These are phyloP conservation scores for Talaromyces sp. DNA, from an alignment of 2,329 filamentous ascomycete species.

Conservation along the genomic window DNA sequence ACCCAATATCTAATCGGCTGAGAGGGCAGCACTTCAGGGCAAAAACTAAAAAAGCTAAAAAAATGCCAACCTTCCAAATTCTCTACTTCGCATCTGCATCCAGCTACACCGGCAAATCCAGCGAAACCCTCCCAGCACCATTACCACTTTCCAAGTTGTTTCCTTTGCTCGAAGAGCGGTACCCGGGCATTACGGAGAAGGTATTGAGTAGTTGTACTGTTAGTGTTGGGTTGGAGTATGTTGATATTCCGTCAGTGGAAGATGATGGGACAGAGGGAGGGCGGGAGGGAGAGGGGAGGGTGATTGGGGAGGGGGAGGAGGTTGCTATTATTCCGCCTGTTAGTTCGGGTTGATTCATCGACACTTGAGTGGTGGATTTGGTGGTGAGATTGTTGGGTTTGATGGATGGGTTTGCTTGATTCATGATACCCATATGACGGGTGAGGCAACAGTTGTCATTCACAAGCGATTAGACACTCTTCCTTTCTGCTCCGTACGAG, in stretches of 20 bases:
- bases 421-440: too few species aligned
- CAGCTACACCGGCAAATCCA: conserved; percentile 39
- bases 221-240: conserved; percentile 45
- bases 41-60: not conserved
- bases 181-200: conserved; percentile 41
- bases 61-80: conserved; percentile 37
- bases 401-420: not conserved
- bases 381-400: not conserved
- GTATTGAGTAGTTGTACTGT: conserved; percentile 41
- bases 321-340: conserved; percentile 49
- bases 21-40: too few species aligned
- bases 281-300: conserved; percentile 20
- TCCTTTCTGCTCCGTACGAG: too few species aligned
- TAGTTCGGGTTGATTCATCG: conserved; percentile 40
- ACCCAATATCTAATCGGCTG: too few species aligned
- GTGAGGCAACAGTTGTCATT: not conserved
- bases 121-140: conserved; percentile 42
- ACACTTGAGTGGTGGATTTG: not conserved
- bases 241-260: conserved; percentile 31
- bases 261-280: conserved; percentile 16
- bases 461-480: not conserved
- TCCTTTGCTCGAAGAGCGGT: conserved; percentile 36
- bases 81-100: conserved; percentile 47
- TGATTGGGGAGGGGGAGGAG: conserved; percentile 41
- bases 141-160: conserved; percentile 39